Evolutionary conservation across 2,329 filamentous ascomycete genomes (phyloP).

Genomic region (Phyllosticta citrichinensis): DNA sequence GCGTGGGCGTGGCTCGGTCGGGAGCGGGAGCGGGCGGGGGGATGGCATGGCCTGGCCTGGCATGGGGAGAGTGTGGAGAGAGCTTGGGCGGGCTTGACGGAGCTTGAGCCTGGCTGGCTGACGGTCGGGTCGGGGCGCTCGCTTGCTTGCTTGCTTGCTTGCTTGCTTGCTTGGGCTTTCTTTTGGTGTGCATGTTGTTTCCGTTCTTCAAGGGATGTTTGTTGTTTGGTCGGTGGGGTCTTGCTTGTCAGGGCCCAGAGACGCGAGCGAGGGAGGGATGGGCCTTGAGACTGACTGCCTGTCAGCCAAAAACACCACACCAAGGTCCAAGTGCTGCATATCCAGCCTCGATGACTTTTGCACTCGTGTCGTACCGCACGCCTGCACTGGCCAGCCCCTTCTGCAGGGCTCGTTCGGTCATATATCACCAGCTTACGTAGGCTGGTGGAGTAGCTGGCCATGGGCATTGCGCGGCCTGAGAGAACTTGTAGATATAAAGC

Average conservation of each 20-base stretch:
- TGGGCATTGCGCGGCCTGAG: constrained; percentile 1
- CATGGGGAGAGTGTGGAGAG: background rate
- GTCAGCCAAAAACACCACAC: background rate
- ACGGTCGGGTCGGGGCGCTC: background rate
- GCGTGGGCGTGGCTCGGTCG: background rate
- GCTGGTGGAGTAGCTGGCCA: background rate
- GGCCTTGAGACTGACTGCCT: background rate
- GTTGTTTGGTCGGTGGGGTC: background rate
- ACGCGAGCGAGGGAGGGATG: background rate
- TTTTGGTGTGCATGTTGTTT: background rate
- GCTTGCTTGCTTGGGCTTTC: background rate
- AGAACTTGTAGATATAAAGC: background rate
- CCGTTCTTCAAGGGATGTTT: background rate
- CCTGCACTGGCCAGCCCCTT: background rate
- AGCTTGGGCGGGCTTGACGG: background rate
- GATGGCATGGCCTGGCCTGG: no score
- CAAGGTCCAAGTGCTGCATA: background rate
- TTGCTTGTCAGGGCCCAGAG: background rate
- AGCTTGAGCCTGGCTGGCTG: background rate
- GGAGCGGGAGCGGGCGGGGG: background rate
- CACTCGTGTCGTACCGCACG: no score
- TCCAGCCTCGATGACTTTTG: no score
- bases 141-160: background rate
- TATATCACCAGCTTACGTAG: constrained; percentile 5
- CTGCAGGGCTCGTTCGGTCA: background rate